Conservation (phyloP, 176 grass and related monocot species). For the Echinochloa phyllopogon region DNA sequence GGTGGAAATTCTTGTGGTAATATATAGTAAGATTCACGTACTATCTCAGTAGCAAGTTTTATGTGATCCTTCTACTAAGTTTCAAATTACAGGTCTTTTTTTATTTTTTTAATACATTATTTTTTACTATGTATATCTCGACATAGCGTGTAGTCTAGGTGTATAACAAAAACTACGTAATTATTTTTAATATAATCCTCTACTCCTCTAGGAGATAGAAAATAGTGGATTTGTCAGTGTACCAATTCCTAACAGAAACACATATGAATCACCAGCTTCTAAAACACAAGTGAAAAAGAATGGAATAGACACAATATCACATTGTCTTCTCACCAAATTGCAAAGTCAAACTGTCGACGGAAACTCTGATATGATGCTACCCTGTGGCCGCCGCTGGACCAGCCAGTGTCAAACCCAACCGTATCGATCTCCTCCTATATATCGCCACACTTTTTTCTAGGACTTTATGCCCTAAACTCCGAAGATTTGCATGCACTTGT, state of each 20-base stretch:
- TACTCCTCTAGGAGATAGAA: no score
- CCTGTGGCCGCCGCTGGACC: not conserved
- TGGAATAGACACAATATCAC: not conserved
- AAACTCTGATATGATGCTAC: slow-evolving; percentile 21
- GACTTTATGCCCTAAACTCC: slow-evolving; percentile 44
- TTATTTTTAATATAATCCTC: not conserved
- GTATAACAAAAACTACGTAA: no score
- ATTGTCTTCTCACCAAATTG: slow-evolving; percentile 38
- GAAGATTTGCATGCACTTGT: slow-evolving; percentile 9
- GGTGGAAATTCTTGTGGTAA: no score
- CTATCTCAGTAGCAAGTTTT: no score
- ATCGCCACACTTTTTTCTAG: slow-evolving; percentile 36
- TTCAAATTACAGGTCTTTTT: no score
- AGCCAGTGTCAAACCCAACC: slow-evolving; percentile 33
- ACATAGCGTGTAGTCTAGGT: no score
- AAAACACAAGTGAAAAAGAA: no score
- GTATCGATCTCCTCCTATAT: not conserved
- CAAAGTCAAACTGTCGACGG: slow-evolving; percentile 51
- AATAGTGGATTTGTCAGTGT: no score
- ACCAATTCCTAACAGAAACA: not conserved
- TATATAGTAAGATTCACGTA: no score
- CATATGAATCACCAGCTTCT: not conserved
- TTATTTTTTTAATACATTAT: no score
- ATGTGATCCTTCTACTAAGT: no score
- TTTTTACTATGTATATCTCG: no score